Base-by-base conservation (phyloP, 768 basidiomycete genomes). In the Amanita molliuscula region DNA sequence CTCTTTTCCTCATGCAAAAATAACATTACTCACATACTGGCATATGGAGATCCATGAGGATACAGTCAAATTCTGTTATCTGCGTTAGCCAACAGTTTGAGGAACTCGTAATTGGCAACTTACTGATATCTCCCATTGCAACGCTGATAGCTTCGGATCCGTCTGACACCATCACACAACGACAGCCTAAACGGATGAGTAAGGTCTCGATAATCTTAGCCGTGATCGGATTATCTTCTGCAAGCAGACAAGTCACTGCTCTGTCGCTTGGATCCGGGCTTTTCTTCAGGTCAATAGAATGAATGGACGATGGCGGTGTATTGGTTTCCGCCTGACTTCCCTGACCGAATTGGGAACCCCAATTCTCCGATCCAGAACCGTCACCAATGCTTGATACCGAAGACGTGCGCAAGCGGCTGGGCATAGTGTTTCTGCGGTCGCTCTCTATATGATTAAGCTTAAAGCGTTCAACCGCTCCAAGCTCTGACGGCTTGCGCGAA, bases 181-280 rank as follows among this genome's bases (percentile, higher is more conserved):
- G 85, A 65, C 95, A 98, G 1, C 96, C 96, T 53, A 98, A 78
- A 31, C 94, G 83, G 53, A 90, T 87, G 42, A 99, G 77, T 40
- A 98, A 67, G 2, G 94, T 98, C 65, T 97, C 93, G 44, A 97
- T 84, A 44, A 99, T 97, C 72, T 98, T 97, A 28, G 89, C 88
- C 0, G 93, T 95, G 55, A 98, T 97, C 1, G 96, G 96, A 60
- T 99, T 98, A 59, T 98, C 93, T 64, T 98, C 96, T 1, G 95
- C 96, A 31, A 99, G 75, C 23, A 99, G 65, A 60, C 91, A 93
- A 35, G 93, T 96, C 48, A 98, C 84, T n/a, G 85, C 83, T 35
- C 90, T 81, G 62, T 94, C 92, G 51, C 65, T 76, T n/a, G 78
- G 81, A 61, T 90, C 88, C 3, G 82, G 82, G 1, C 77, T 82